phyloP scores from a whole-genome alignment of 208 protist genomes.

The Crithidia expoeki region DNA sequence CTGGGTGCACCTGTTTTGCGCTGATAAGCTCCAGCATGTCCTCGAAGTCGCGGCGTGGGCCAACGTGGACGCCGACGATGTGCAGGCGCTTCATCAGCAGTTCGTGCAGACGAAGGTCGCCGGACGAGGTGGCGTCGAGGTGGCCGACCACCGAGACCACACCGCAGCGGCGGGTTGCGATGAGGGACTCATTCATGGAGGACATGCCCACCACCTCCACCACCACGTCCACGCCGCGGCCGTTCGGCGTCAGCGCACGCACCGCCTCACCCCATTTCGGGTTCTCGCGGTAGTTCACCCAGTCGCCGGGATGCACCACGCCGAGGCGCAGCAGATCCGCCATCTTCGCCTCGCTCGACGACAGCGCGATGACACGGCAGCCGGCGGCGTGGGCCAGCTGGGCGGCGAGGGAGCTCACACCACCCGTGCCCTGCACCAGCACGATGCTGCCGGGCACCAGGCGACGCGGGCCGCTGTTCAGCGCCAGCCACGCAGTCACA shows the following conservation, averaged over 20 bases:
- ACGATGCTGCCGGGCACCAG: constrained; percentile 36
- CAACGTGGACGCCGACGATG: constrained; percentile 29
- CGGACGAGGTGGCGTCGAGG: background rate
- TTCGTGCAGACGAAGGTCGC: constrained; percentile 17
- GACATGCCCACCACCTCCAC: constrained; percentile 36
- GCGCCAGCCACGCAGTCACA: constrained; percentile 36
- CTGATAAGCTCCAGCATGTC: constrained; percentile 39
- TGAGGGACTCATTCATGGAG: constrained; percentile 34
- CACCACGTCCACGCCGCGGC: constrained; percentile 36
- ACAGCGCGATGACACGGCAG: constrained; percentile 38
- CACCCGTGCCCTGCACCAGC: constrained; percentile 44
- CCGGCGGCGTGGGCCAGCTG: constrained; percentile 36
- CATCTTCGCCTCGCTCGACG: constrained; percentile 34
- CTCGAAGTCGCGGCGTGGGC: constrained; percentile 36
- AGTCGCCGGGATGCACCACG: constrained; percentile 30
- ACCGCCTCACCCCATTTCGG: constrained; percentile 36
- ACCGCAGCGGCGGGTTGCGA: constrained; percentile 24
- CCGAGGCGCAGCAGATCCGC: constrained; percentile 26
- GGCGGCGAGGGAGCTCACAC: constrained; percentile 40
- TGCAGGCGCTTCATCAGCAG: constrained; percentile 32
- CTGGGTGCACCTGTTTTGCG: constrained; percentile 20
- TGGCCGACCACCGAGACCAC: constrained; percentile 19
- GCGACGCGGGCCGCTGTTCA: constrained; percentile 29
- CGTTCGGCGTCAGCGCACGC: constrained; percentile 23
- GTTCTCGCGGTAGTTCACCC: constrained; percentile 37